Base-by-base conservation (phyloP, 2,329 filamentous ascomycete species). In the Cytospora mali region DNA sequence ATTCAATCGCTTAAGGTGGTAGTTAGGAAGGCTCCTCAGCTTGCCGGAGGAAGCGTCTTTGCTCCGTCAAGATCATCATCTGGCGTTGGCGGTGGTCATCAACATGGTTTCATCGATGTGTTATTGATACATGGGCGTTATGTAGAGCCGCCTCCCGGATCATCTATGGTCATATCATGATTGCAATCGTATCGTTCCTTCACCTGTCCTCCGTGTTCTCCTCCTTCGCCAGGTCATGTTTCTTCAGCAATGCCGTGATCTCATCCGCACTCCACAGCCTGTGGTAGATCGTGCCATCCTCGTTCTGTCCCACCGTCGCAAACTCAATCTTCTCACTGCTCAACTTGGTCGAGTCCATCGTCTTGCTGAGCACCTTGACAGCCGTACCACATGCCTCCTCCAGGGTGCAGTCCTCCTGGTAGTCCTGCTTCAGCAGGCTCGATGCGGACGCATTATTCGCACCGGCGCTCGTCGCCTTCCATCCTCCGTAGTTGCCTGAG, bases 291-390 rank as follows among this genome's bases (percentile, higher is more conserved):
- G 94, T 95, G 72, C 95, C 95, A 69, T 93, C 88, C 78, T 93
- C 90, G 69, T 93, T 98, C 81, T 93, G 92, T 71, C 95, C 96
- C 66, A 99, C 94, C 33, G 96, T 99, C 69, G 95, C 96, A 74
- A 99, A 99, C 75, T 99, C 95, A 75, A 99, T 97, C 87, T 99
- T 99, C 85, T 99, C 95, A 74, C 93, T 97, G 82, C 93, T 97
- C 74, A 99, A 80, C 84, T 97, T 99, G 60, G 94, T 98, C 61
- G 93, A 97, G 77, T 99, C 95, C 96, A 99, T 99, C 6, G 95
- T 99, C 88, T 99, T 99, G 85, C 95, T 98, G 69, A 99, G 80
- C 67, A 99, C 95, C 85, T 99, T 99, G 76, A 99, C 95, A 13
- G 95, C 95, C 84, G 97, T 90, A 60, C 90, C 93, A 76, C 95